Evolutionary conservation across 2,329 filamentous ascomycete genomes (phyloP).

Genomic region (Podosphaera aphanis): DNA sequence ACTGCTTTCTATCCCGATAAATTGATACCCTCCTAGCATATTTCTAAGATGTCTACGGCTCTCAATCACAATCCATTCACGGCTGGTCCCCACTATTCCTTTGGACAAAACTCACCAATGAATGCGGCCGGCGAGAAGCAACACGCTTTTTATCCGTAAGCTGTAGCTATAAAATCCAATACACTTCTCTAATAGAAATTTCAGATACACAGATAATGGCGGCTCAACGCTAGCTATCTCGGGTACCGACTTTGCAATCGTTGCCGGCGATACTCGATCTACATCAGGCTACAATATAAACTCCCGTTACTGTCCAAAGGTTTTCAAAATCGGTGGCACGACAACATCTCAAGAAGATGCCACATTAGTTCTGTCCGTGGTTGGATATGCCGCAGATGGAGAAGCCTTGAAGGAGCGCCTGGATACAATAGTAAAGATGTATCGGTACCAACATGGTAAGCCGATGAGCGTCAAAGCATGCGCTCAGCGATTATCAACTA

Average conservation of each 20-base stretch:
- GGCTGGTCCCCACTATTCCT: conserved; percentile 47
- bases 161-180: conserved; percentile 1
- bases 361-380: conserved; percentile 74
- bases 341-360: conserved; percentile 67
- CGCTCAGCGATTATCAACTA: conserved; percentile 81
- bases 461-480: conserved; percentile 85
- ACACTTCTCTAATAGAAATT: neutral
- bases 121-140: conserved; percentile 33
- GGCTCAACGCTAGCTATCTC: conserved; percentile 89
- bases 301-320: conserved; percentile 80
- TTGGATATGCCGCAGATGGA: conserved; percentile 88
- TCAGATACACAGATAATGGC: conserved; percentile 89
- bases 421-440: conserved; percentile 93
- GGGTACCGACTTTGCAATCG: conserved; percentile 80
- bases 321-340: conserved; percentile 90
- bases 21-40: neutral
- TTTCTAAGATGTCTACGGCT: conserved; percentile 33
- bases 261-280: conserved; percentile 90
- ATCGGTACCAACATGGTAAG: conserved; percentile 94
- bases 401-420: conserved; percentile 82
- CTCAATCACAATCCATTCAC: conserved; percentile 47
- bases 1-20: too few species aligned
- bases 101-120: conserved; percentile 34
- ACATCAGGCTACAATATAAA: conserved; percentile 98
- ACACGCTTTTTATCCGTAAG: conserved; percentile 86